phyloP scores from a whole-genome alignment of 1,284 basidiomycete species.

The Stereum hirsutum region DNA sequence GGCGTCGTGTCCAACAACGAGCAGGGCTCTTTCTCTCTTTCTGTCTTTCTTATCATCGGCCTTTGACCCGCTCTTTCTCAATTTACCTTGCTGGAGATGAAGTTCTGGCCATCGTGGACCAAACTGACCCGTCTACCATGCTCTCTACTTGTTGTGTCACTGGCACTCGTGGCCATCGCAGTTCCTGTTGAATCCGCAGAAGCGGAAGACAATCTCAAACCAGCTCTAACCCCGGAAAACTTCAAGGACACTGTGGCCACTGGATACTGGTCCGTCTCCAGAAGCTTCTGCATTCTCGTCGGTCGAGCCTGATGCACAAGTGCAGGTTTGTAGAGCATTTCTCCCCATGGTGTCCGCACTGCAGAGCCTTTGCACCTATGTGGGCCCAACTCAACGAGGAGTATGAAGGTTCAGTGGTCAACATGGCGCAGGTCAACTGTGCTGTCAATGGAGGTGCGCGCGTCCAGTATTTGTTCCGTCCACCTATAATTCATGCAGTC shows the following conservation, averaged over 20 bases:
- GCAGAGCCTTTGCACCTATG: slow-evolving; percentile 69
- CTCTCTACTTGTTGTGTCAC: slow-evolving; percentile 23
- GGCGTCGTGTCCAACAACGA: neutral
- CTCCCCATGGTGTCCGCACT: slow-evolving; percentile 78
- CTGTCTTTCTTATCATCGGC: neutral
- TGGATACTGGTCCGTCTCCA: slow-evolving; percentile 58
- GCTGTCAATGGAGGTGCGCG: slow-evolving; percentile 70
- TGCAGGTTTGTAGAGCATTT: slow-evolving; percentile 64
- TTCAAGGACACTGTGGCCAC: slow-evolving; percentile 47
- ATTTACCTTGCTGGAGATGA: slow-evolving; percentile 11
- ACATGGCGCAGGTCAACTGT: slow-evolving; percentile 84
- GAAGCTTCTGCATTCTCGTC: too few species aligned
- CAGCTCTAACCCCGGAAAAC: slow-evolving; percentile 54
- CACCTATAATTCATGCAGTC: slow-evolving; percentile 1
- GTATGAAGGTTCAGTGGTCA: slow-evolving; percentile 52
- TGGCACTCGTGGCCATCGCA: slow-evolving; percentile 25
- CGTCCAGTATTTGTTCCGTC: neutral
- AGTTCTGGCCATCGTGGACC: slow-evolving; percentile 14
- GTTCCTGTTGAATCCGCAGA: slow-evolving; percentile 28
- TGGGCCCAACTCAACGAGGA: slow-evolving; percentile 70
- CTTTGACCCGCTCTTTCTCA: neutral
- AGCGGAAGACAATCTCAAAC: too few species aligned
- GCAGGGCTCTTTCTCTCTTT: too few species aligned
- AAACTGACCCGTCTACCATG: slow-evolving; percentile 16
- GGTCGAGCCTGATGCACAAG: too few species aligned